Conservation (phyloP, 129 eudicot genomes). For the Smallanthus sonchifolius region DNA sequence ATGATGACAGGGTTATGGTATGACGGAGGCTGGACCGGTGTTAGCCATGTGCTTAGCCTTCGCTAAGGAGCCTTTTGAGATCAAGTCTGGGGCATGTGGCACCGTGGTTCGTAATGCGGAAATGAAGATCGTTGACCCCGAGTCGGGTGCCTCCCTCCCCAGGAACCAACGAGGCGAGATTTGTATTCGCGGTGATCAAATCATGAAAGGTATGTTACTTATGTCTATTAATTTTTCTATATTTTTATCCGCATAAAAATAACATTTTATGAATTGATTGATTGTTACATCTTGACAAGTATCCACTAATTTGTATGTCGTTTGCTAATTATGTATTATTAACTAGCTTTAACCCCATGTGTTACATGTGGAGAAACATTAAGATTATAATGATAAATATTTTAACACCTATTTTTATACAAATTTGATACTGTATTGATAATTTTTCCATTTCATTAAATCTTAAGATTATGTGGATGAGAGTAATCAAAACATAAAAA, state of each 20-base stretch:
- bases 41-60: constrained; percentile 91
- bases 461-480: too few relatives aligned
- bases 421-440: too few relatives aligned
- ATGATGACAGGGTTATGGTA: constrained; percentile 81
- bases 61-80: constrained; percentile 81
- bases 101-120: constrained; percentile 92
- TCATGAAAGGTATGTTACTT: constrained; percentile 74
- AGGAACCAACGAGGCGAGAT: constrained; percentile 79
- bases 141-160: constrained; percentile 57
- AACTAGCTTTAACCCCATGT: too few relatives aligned
- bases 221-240: neutral
- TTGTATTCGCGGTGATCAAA: constrained; percentile 86
- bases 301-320: neutral
- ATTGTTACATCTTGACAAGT: neutral
- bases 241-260: neutral
- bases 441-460: too few relatives aligned
- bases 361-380: too few relatives aligned
- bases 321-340: neutral
- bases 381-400: too few relatives aligned
- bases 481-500: too few relatives aligned
- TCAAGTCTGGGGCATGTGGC: constrained; percentile 96
- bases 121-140: constrained; percentile 88
- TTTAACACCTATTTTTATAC: too few relatives aligned
- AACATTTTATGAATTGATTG: neutral
- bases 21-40: constrained; percentile 99